These are phyloP conservation scores for Naematelia aurantialba DNA, from an alignment of 768 basidiomycete species.

Conservation along the genomic window DNA sequence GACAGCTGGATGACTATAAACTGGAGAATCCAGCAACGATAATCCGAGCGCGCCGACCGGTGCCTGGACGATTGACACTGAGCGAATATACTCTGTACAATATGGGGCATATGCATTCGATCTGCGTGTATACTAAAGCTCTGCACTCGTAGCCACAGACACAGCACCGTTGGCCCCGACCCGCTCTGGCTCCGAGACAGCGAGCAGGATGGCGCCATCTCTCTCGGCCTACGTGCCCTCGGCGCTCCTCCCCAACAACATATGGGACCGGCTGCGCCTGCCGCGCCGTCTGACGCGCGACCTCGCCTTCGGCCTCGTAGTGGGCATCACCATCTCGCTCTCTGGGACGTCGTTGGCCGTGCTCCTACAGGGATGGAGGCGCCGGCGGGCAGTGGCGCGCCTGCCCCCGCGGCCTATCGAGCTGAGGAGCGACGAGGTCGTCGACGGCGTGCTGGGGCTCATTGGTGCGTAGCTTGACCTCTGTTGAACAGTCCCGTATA, in stretches of 20 bases:
- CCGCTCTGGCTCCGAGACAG: too few species aligned
- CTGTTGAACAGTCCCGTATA: too few species aligned
- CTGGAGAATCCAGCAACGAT: too few species aligned
- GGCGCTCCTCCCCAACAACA: not conserved
- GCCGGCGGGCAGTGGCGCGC: constrained; percentile 36
- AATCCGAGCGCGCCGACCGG: not conserved
- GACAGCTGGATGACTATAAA: too few species aligned
- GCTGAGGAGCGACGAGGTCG: constrained; percentile 64
- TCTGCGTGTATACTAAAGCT: too few species aligned
- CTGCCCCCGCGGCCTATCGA: constrained; percentile 47
- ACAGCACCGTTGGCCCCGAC: too few species aligned
- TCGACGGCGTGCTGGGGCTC: constrained; percentile 70
- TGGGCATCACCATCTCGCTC: constrained; percentile 73
- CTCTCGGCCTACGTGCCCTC: not conserved
- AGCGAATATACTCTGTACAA: not conserved
- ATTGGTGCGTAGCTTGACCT: constrained; percentile 62
- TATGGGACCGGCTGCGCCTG: constrained; percentile 25
- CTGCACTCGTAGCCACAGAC: too few species aligned
- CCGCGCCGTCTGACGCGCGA: constrained; percentile 34
- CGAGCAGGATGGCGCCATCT: too few species aligned
- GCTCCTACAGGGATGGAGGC: constrained; percentile 57
- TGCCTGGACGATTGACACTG: not conserved
- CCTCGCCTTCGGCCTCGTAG: constrained; percentile 57
- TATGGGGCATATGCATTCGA: too few species aligned
- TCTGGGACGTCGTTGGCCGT: constrained; percentile 64